Percentiles rank a stretch among this genome's conserved stretches.
Evolutionary conservation across 2,329 filamentous ascomycete genomes (phyloP).

Genomic region (Stachybotrys elegans): DNA sequence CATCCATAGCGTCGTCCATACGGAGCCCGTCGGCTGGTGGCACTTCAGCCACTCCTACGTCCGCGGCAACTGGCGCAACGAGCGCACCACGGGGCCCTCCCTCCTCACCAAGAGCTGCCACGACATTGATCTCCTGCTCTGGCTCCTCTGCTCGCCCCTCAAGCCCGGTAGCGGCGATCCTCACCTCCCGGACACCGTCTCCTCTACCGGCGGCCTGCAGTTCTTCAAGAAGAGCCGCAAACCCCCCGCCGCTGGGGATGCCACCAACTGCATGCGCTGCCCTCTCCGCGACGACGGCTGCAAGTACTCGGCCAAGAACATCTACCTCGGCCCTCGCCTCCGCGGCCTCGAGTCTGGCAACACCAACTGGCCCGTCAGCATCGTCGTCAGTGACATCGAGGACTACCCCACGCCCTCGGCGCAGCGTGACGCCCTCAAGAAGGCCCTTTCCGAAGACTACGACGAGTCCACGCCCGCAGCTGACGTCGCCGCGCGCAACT

Average conservation of each 20-base stretch:
- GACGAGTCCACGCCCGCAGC: slow-evolving; percentile 39
- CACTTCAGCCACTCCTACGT: slow-evolving; percentile 92
- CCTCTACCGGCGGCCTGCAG: slow-evolving; percentile 70
- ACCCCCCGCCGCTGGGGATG: slow-evolving; percentile 64
- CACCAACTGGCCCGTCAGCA: slow-evolving; percentile 75
- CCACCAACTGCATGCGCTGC: slow-evolving; percentile 86
- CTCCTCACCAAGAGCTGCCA: slow-evolving; percentile 94
- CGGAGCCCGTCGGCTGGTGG: slow-evolving; percentile 94
- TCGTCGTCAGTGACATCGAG: slow-evolving; percentile 91
- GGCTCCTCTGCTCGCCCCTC: slow-evolving; percentile 75
- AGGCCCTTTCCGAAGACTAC: slow-evolving; percentile 48
- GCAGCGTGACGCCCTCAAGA: slow-evolving; percentile 34
- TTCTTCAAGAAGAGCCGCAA: slow-evolving; percentile 75
- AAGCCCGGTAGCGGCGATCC: slow-evolving; percentile 40
- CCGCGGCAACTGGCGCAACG: slow-evolving; percentile 87
- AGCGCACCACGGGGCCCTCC: slow-evolving; percentile 70
- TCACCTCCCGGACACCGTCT: slow-evolving; percentile 72
- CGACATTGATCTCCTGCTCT: slow-evolving; percentile 88
- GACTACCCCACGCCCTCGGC: slow-evolving; percentile 52
- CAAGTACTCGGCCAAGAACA: slow-evolving; percentile 77
- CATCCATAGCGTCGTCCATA: slow-evolving; percentile 80
- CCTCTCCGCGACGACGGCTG: slow-evolving; percentile 61
- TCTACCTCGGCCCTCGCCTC: slow-evolving; percentile 67
- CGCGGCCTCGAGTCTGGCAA: slow-evolving; percentile 59
- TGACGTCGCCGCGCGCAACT: slow-evolving; percentile 50